Base-by-base conservation (phyloP, 495 filamentous ascomycete species). In the Aspergillus indologenus region DNA sequence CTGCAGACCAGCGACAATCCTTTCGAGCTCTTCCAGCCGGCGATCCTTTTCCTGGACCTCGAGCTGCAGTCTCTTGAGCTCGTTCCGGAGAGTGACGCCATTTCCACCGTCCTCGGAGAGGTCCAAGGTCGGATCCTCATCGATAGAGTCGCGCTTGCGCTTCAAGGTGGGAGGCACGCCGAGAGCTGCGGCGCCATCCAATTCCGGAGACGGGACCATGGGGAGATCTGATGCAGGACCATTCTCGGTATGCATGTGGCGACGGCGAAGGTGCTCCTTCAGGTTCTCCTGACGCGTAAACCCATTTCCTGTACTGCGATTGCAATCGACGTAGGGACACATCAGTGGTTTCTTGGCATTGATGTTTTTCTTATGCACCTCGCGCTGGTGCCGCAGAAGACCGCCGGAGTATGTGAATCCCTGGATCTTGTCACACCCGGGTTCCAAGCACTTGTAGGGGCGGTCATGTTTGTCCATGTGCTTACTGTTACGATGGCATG, bases 391-490 rank as follows among this genome's bases (percentile, higher is more conserved):
- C 3, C 92, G 83, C 9, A 92, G 72, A 2, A 97, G 83, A 11
- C 92, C 92, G 20, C 92, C 92, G 0, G 87, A 90, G 70, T 96
- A 97, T 15, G 92, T 96, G 75, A 97, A 96, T 19, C 92, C 92
- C 61, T 89, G 88, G 0, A 96, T 82, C 62, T 96, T 96, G 61
- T 91, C 90, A 69, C 92, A 97, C 19, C 84, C 85, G 17, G 80
- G 79, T 23, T 88, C 83, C 22, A 72, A 72, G 71, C 92, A 97
- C 58, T 90, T 88, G 74, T 96, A 96, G 0, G 92, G 92, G 18
- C 92, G 81, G 56, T 93, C 90, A 67, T 97, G 92, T 73, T 96
- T 97, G 76, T 97, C 92, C 90, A 95, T 95, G 70, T 97, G 92
- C 75, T 96, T 93, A 58, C 91, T 92, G 60, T 53, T 5, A 53